Conservation (phyloP, 2,329 filamentous ascomycete species). For the Colletotrichum sp. region DNA sequence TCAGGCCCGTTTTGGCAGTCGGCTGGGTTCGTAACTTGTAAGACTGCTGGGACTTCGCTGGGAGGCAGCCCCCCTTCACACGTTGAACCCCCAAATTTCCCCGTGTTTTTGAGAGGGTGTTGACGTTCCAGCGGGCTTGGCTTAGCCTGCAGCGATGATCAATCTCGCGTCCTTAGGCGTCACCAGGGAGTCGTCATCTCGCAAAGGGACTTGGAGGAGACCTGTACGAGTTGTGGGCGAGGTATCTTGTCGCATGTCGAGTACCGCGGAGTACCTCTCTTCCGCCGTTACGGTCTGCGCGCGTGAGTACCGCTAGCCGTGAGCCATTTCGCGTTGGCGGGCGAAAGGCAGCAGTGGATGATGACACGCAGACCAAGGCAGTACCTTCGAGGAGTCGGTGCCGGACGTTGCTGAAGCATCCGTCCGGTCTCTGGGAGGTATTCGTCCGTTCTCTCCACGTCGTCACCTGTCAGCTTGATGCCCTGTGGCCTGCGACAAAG, state of each 20-base stretch:
- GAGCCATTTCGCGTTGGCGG: not conserved
- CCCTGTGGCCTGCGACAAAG: not conserved
- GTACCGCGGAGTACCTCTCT: not conserved
- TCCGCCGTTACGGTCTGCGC: not conserved
- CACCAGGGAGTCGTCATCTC: constrained; percentile 16
- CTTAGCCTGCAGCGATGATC: constrained; percentile 8
- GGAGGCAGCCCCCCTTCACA: not conserved
- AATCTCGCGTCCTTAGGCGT: constrained; percentile 6
- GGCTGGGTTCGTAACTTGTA: not conserved
- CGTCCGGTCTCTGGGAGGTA: not conserved
- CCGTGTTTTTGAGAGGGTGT: constrained; percentile 5
- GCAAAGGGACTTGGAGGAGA: not conserved
- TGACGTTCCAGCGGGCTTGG: not conserved
- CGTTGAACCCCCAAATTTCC: constrained; percentile 3
- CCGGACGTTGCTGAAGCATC: not conserved
- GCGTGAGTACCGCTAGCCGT: not conserved
- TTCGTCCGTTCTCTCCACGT: not conserved
- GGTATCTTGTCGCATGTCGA: not conserved
- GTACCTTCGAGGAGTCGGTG: not conserved
- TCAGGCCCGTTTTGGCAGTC: constrained; percentile 7
- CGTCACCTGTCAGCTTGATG: not conserved
- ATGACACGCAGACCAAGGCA: not conserved
- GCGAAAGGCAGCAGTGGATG: not conserved
- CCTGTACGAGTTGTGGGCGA: not conserved
- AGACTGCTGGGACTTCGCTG: not conserved